Evolutionary conservation across 495 filamentous ascomycete genomes (phyloP).

Genomic region (Astrothelium subdiscretum): DNA sequence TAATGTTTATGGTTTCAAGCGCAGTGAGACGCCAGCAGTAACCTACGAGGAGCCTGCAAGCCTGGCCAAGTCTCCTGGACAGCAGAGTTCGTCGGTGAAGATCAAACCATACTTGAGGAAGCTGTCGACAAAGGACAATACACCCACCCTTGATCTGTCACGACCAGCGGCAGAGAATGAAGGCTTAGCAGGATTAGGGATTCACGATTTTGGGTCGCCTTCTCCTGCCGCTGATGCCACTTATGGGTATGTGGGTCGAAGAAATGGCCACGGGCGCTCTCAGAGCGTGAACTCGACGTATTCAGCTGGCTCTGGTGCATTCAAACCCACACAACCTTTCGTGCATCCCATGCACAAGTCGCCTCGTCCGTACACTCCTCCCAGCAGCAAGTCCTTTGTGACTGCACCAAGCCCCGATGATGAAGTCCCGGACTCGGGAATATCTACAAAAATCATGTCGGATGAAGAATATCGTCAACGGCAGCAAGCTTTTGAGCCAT

Average conservation of each 20-base stretch:
- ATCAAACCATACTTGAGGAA: conserved; percentile 50
- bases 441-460: conserved; percentile 24
- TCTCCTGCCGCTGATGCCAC: conserved; percentile 29
- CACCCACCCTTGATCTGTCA: conserved; percentile 41
- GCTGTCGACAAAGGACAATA: conserved; percentile 36
- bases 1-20: conserved; percentile 19
- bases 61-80: conserved; percentile 5
- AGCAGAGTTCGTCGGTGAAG: conserved; percentile 27
- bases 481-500: conserved; percentile 14
- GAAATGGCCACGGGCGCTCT: conserved; percentile 40
- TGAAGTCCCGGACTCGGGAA: conserved; percentile 19
- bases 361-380: conserved; percentile 43
- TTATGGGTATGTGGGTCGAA: conserved; percentile 20
- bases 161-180: conserved; percentile 46
- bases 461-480: conserved; percentile 25
- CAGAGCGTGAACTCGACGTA: conserved; percentile 46
- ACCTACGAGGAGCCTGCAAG: conserved; percentile 26
- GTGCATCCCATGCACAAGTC: conserved; percentile 51
- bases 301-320: conserved; percentile 38
- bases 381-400: conserved; percentile 41
- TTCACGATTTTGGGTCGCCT: conserved; percentile 33
- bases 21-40: conserved; percentile 22
- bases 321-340: conserved; percentile 40
- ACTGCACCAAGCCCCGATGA: conserved; percentile 25
- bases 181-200: conserved; percentile 42